Conservation (phyloP, 2,329 filamentous ascomycete genomes). For the Fusarium haematococcum region DNA sequence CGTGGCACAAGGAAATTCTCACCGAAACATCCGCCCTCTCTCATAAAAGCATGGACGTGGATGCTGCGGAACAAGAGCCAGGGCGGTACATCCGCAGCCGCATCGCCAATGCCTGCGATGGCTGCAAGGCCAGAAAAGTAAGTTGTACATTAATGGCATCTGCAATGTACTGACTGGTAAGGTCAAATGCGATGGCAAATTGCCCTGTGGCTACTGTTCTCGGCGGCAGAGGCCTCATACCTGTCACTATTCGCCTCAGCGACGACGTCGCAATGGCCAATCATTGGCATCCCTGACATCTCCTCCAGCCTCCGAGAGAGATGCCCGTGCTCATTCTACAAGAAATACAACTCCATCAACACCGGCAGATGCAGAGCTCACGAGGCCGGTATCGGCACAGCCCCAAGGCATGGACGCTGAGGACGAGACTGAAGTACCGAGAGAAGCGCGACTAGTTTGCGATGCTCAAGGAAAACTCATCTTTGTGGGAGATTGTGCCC, state of each 20-base stretch:
- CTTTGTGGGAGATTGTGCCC: conserved; percentile 68
- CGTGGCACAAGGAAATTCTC: conserved; percentile 15
- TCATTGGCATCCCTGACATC: conserved; percentile 28
- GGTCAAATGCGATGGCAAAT: conserved; percentile 66
- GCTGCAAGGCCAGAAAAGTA: conserved; percentile 58
- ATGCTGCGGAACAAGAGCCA: conserved; percentile 33
- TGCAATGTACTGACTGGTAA: conserved; percentile 49
- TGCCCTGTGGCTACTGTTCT: conserved; percentile 64
- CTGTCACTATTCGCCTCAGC: conserved; percentile 62
- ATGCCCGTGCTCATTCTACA: conserved; percentile 29
- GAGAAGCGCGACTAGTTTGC: conserved; percentile 63
- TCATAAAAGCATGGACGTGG: conserved; percentile 33
- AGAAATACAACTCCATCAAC: conserved; percentile 34
- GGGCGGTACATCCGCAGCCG: conserved; percentile 54
- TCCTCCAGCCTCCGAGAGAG: conserved; percentile 36
- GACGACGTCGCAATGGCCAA: conserved; percentile 50
- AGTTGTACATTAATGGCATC: background rate
- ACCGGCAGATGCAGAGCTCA: conserved; percentile 3
- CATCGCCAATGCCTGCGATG: conserved; percentile 65
- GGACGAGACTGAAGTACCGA: conserved; percentile 67
- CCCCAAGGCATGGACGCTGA: conserved; percentile 46
- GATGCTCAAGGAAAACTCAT: conserved; percentile 66
- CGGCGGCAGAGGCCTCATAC: conserved; percentile 55
- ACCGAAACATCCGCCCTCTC: conserved; percentile 15
- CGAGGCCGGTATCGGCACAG: background rate